A percentile compares a stretch with the other conserved stretches of the same genome.
phyloP scores from a whole-genome alignment of 176 grass and related monocot genomes.

The Poa pratensis region DNA sequence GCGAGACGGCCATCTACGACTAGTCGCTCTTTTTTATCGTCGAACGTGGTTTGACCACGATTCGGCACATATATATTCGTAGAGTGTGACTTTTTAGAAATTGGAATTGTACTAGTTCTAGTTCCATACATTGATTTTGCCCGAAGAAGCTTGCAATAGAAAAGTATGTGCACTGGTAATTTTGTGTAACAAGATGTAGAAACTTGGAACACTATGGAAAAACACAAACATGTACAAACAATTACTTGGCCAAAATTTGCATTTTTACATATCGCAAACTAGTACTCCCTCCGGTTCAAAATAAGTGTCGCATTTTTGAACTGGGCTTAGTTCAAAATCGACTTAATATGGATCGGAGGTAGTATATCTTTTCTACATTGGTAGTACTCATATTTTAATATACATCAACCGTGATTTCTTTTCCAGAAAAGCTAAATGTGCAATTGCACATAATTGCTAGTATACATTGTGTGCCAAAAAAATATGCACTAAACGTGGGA shows the following conservation, averaged over 20 bases:
- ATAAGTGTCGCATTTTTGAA: no score
- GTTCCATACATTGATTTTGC: background rate
- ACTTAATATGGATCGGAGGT: no score
- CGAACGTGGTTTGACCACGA: background rate
- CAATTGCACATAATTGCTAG: background rate
- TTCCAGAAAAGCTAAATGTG: background rate
- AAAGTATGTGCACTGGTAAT: background rate
- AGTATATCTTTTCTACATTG: no score
- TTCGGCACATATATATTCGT: background rate
- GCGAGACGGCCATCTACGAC: constrained; percentile 12
- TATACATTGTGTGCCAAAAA: background rate
- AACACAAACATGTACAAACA: no score
- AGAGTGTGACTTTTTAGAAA: background rate
- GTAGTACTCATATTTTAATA: background rate
- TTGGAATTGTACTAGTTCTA: background rate
- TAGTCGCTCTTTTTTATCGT: background rate
- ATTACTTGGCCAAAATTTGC: no score
- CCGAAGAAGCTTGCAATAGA: background rate
- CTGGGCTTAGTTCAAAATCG: no score
- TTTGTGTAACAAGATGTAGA: background rate
- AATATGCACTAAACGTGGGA: accelerated
- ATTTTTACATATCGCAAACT: no score
- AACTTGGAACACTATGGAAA: no score
- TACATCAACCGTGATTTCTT: background rate
- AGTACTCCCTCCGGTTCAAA: no score